Percentiles rank a stretch among this genome's conserved stretches.
These are phyloP conservation scores for Claviceps spartinae DNA, from an alignment of 2,329 filamentous ascomycete genomes.

Conservation along the genomic window DNA sequence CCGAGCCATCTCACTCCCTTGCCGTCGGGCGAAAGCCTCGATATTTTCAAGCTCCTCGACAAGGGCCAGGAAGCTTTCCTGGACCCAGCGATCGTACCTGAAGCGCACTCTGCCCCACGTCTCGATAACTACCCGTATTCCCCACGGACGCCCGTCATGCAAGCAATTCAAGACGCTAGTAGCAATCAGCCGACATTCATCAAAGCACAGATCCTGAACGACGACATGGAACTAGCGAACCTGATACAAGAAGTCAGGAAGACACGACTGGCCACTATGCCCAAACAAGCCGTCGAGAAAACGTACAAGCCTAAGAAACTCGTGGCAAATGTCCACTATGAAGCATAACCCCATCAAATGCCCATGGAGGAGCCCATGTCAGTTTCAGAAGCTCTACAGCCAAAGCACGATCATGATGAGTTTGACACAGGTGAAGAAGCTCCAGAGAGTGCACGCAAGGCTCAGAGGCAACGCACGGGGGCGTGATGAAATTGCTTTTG, in stretches of 20 bases:
- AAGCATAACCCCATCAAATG: slow-evolving; percentile 18
- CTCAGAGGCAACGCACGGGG: slow-evolving; percentile 14
- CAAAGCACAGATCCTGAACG: slow-evolving; percentile 67
- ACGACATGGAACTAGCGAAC: slow-evolving; percentile 59
- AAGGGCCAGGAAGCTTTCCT: slow-evolving; percentile 58
- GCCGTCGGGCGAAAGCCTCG: slow-evolving; percentile 71
- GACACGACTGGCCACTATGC: slow-evolving; percentile 8
- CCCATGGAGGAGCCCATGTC: slow-evolving; percentile 23
- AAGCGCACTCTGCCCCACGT: slow-evolving; percentile 35
- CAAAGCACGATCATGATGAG: slow-evolving; percentile 10
- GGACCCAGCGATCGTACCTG: slow-evolving; percentile 49
- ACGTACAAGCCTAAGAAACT: slow-evolving; percentile 13
- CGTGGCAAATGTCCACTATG: slow-evolving; percentile 23
- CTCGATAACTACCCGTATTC: slow-evolving; percentile 53
- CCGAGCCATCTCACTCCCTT: slow-evolving; percentile 72
- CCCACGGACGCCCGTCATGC: slow-evolving; percentile 68
- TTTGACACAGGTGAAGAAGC: slow-evolving; percentile 14
- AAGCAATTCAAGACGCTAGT: slow-evolving; percentile 41
- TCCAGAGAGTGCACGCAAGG: slow-evolving; percentile 12
- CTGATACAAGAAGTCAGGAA: slow-evolving; percentile 51
- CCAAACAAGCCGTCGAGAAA: slow-evolving; percentile 10
- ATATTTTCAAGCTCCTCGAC: slow-evolving; percentile 63
- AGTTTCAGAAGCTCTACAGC: slow-evolving; percentile 20
- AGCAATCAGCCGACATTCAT: slow-evolving; percentile 49
- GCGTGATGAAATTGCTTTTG: slow-evolving; percentile 6